Evolutionary conservation across 129 eudicot genomes (phyloP).

Genomic region (Erigeron canadensis): DNA sequence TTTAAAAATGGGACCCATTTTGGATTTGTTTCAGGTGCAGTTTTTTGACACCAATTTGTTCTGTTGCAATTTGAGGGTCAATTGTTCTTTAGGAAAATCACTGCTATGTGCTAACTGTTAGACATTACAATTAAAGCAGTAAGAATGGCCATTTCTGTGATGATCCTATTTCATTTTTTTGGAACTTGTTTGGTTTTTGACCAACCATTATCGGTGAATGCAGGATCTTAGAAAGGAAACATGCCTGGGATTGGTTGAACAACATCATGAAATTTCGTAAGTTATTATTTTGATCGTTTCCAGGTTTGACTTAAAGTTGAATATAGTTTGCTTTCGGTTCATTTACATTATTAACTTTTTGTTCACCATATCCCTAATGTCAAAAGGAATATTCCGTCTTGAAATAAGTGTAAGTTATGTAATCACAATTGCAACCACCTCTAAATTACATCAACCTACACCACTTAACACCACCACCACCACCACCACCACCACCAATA

Average conservation of each 20-base stretch:
- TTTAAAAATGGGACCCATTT: slow-evolving; percentile 9
- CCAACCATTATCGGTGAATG: slow-evolving; percentile 23
- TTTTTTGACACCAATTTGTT: background rate
- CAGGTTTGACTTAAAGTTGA: slow-evolving; percentile 3
- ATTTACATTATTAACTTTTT: too few species aligned
- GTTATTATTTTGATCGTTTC: slow-evolving; percentile 1
- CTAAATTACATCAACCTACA: too few species aligned
- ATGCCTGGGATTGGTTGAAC: slow-evolving; percentile 26
- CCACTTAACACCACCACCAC: too few species aligned
- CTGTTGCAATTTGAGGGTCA: slow-evolving; percentile 11
- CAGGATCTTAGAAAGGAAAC: slow-evolving; percentile 35
- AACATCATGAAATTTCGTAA: slow-evolving; percentile 29
- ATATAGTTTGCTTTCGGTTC: background rate
- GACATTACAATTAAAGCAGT: background rate
- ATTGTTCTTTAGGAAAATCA: slow-evolving; percentile 11
- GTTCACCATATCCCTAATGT: too few species aligned
- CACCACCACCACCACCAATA: too few species aligned
- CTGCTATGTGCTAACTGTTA: background rate
- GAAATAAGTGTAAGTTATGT: too few species aligned
- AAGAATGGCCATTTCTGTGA: slow-evolving; percentile 12
- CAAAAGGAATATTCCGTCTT: too few species aligned
- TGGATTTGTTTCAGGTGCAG: slow-evolving; percentile 1
- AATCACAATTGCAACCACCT: too few species aligned
- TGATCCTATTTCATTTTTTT: background rate
- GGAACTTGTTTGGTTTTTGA: slow-evolving; percentile 11